Evolutionary conservation across 305 asterid species (phyloP), one percentile per base, ranked within the genome.

Genomic region (Euphrasia arctica): DNA sequence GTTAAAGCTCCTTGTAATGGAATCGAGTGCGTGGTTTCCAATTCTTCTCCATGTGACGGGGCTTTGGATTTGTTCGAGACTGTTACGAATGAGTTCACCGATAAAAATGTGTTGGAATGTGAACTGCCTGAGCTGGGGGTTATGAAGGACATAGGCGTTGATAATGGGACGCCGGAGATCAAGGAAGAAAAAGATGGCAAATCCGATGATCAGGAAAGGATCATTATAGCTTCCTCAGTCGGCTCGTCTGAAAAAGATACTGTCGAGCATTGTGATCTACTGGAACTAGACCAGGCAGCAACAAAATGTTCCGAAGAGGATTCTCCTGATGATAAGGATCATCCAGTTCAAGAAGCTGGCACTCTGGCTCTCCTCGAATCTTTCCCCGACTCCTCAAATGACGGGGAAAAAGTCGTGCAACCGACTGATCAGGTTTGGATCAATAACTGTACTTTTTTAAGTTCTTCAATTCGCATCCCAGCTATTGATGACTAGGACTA

Each of bases 81-180:
- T 29, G 79, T 48, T 13, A 11, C 57, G 6, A 58, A 70, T 36
- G 28, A 60, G 28, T 81, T 66, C 65, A 72, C 80, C 2, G 85
- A 82, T 68, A 80, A 80, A 70, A 77, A 57, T 63, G 74, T 79
- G 5, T 68, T 73, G 62, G 85, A 71, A 66, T 78, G 80, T 64
- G 81, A 72, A 39, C 58, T 18, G 22, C 22, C 22, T 18, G 22
- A 18, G 22, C 22, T 78, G 70, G 65, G 64, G 39, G 81, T 79
- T 57, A 72, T 78, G 67, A 83, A 82, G 75, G 95, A 86, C 62
- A 83, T 86, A 57, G 72, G 95, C 22, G 69, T 86, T 1, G 95
- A 86, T 54, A 86, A 83, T 54, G 91, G 93, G 50, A 58, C 75
- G 77, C 80, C 82, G 52, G 69, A 7, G 63, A 58, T 60, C 47